phyloP scores from a whole-genome alignment of 2,329 filamentous ascomycete genomes.

The Coniochaeta ligniaria region DNA sequence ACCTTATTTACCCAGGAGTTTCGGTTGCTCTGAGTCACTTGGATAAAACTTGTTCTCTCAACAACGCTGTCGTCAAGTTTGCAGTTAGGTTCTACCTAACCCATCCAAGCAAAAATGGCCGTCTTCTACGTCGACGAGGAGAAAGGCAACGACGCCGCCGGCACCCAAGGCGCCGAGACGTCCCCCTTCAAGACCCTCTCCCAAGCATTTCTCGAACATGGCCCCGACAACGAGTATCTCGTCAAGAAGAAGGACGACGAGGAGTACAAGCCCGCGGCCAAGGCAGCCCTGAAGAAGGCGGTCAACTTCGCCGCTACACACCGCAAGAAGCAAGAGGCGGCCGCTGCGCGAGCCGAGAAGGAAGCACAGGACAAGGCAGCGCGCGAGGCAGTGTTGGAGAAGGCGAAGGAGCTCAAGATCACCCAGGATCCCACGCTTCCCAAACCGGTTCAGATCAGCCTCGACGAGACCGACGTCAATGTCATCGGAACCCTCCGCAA shows the following conservation, averaged over 20 bases:
- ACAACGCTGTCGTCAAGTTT: background rate
- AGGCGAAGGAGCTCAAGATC: constrained; percentile 71
- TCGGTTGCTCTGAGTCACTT: background rate
- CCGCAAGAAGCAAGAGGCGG: constrained; percentile 79
- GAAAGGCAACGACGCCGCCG: background rate
- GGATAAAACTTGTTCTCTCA: background rate
- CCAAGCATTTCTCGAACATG: background rate
- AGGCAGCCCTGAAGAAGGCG: constrained; percentile 81
- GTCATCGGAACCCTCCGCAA: constrained; percentile 4
- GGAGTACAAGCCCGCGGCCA: constrained; percentile 44
- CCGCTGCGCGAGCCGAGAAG: constrained; percentile 53
- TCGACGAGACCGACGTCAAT: constrained; percentile 53
- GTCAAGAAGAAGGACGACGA: background rate
- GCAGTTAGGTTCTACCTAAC: background rate
- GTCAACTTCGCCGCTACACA: constrained; percentile 65
- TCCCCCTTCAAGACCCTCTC: background rate
- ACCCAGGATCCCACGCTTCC: constrained; percentile 69
- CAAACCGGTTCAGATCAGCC: constrained; percentile 65
- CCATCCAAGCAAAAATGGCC: background rate
- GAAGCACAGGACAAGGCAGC: constrained; percentile 58
- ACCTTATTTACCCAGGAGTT: background rate
- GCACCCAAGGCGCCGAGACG: background rate
- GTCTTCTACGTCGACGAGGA: constrained; percentile 2
- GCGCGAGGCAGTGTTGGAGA: constrained; percentile 63
- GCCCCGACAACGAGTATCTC: background rate